A percentile compares a stretch with the other conserved stretches of the same genome.
Evolutionary conservation across 2,329 filamentous ascomycete species (phyloP).

Genomic region (Dactylonectria macrodidyma): DNA sequence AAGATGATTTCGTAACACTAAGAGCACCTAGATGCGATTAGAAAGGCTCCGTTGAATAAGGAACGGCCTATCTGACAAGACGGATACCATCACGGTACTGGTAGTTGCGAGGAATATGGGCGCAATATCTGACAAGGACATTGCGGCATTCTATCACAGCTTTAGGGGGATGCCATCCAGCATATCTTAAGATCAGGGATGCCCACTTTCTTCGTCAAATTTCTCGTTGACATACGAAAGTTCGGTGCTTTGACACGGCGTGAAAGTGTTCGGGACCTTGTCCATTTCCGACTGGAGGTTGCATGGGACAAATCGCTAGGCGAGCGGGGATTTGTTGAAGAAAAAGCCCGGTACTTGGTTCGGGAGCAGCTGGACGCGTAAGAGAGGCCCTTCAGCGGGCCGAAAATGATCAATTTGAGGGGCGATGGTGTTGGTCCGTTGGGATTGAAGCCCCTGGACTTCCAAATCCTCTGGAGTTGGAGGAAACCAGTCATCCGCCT

Average conservation of each 20-base stretch:
- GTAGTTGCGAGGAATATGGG: slow-evolving; percentile 61
- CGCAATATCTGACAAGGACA: slow-evolving; percentile 60
- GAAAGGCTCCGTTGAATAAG: background rate
- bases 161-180: slow-evolving; percentile 19
- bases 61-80: slow-evolving; percentile 49
- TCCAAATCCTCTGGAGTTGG: background rate
- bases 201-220: slow-evolving; percentile 47
- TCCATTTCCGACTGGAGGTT: slow-evolving; percentile 6
- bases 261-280: slow-evolving; percentile 7
- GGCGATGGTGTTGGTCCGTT: background rate
- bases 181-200: background rate
- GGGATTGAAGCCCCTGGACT: background rate
- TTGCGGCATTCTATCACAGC: slow-evolving; percentile 59
- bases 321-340: background rate
- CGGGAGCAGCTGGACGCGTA: slow-evolving; percentile 11
- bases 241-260: background rate
- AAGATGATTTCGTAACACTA: slow-evolving; percentile 60
- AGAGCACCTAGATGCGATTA: slow-evolving; percentile 53
- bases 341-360: slow-evolving; percentile 16
- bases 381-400: background rate
- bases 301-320: background rate
- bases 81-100: slow-evolving; percentile 62
- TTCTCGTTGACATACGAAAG: background rate
- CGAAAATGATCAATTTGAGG: background rate
- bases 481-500: background rate